Percentiles rank a stretch among this genome's conserved stretches.
phyloP scores from a whole-genome alignment of 2,329 filamentous ascomycete species.

The Phaeosphaeriaceae sp. region DNA sequence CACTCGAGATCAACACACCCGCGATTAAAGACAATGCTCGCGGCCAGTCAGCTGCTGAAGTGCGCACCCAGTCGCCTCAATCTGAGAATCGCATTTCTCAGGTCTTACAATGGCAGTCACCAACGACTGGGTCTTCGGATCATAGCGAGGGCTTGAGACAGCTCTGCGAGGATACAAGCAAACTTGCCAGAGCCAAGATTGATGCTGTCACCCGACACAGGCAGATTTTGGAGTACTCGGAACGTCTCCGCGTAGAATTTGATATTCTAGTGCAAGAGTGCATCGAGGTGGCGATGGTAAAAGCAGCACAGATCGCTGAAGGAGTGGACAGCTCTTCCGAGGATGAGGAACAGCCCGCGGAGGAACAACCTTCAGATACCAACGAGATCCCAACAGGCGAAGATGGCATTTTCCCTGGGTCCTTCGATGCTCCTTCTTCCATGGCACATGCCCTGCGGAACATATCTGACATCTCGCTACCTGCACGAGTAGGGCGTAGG shows the following conservation, averaged over 20 bases:
- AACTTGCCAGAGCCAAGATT: conserved; percentile 83
- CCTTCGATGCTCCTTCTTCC: conserved; percentile 63
- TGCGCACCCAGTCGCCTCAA: conserved; percentile 92
- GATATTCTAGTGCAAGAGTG: conserved; percentile 93
- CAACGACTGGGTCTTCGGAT: conserved; percentile 86
- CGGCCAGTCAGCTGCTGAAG: conserved; percentile 71
- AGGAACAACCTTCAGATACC: conserved; percentile 57
- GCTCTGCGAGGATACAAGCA: conserved; percentile 89
- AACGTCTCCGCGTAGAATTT: conserved; percentile 93
- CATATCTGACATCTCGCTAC: conserved; percentile 57
- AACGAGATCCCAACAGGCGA: conserved; percentile 52
- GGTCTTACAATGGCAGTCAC: conserved; percentile 95
- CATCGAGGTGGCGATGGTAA: conserved; percentile 87
- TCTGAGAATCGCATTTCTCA: conserved; percentile 95
- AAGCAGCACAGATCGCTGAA: conserved; percentile 85
- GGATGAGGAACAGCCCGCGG: conserved; percentile 50
- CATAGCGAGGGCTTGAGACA: conserved; percentile 89
- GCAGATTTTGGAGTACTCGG: conserved; percentile 92
- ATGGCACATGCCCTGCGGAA: conserved; percentile 64
- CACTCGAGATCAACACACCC: conserved; percentile 91
- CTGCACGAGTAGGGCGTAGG: conserved; percentile 54
- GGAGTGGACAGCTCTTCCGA: conserved; percentile 83
- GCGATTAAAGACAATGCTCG: conserved; percentile 81
- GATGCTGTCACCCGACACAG: conserved; percentile 92
- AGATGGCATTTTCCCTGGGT: conserved; percentile 65